Conservation (phyloP, 371 early-diverging fungal genomes). For the Apophysomyces variabilis region DNA sequence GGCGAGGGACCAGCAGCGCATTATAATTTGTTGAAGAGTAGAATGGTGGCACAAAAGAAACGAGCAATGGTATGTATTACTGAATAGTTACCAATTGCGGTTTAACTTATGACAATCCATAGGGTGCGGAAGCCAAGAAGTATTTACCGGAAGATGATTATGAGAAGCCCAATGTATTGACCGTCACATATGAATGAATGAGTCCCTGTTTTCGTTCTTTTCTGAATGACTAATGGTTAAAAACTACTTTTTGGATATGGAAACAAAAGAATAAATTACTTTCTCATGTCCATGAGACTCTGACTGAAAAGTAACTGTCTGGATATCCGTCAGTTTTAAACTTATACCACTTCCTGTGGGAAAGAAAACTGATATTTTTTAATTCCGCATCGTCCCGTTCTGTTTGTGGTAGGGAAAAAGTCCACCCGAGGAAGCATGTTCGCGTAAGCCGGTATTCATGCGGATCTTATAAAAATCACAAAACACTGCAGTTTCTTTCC, state of each 20-base stretch:
- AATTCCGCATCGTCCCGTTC: no score
- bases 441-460: constrained; percentile 22
- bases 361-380: no score
- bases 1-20: constrained; percentile 28
- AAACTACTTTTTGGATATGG: no score
- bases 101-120: not conserved
- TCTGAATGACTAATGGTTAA: no score
- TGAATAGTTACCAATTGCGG: not conserved
- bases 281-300: no score
- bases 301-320: not conserved
- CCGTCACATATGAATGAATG: constrained; percentile 24
- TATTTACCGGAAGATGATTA: constrained; percentile 37
- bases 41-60: constrained; percentile 45
- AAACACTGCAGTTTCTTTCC: constrained; percentile 16
- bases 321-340: no score
- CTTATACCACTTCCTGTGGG: no score
- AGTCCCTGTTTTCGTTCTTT: no score
- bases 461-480: constrained; percentile 21
- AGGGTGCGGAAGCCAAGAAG: constrained; percentile 26
- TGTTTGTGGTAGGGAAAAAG: constrained; percentile 22
- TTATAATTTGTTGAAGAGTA: constrained; percentile 42
- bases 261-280: no score
- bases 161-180: constrained; percentile 44
- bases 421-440: constrained; percentile 16
- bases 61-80: constrained; percentile 43